Base-by-base conservation (phyloP, 1,284 basidiomycete species). In the Leucoagaricus sp. region DNA sequence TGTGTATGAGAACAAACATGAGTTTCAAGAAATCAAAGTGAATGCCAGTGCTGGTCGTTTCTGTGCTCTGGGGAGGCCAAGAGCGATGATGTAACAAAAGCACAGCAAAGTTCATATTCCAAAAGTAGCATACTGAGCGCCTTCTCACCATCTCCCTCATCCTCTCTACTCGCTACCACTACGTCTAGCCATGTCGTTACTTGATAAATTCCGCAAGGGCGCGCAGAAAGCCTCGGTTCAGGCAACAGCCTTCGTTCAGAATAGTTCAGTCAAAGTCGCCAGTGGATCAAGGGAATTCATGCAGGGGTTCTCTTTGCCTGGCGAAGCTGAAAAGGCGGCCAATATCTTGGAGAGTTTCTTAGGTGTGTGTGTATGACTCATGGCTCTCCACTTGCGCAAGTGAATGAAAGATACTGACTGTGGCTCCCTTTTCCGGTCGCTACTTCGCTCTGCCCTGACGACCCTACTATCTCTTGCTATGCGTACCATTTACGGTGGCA, bases 321-420 rank as follows among this genome's bases (percentile, higher is more conserved):
- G 91, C 62, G 94, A 95, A 73, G 89, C 91, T 52, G 87, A 94
- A 65, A 96, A 94, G 69, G 93, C 96, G 0, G 94, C 95, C 25
- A 92, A 89, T 72, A 97, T 96, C 63, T 77, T 98, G 36, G 86
- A 86, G 63, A 87, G 86, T 63, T 98, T 98, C 80, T 79, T 98
- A 13, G 92, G 92, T 94, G 65, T 61, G 84, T 77, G 10, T 34
- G n/a, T n/a, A n/a, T n/a, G n/a, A 41, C 41, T 21, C 17, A 4
- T 38, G 15, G 5, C 46, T 31, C 17, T 38, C 25, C 34, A 15
- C 23, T 23, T 19, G 15, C n/a, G 25, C 29, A 10, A 4, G 31
- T 49, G 36, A 17, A 44, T 13, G 31, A 7, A 7, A 33, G n/a
- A 28, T n/a, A n/a, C 21, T 49, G 34, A 50, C 29, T 21, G 29